Base-by-base conservation (phyloP, 805 yeast species). In the Monosporozyma unispora region DNA sequence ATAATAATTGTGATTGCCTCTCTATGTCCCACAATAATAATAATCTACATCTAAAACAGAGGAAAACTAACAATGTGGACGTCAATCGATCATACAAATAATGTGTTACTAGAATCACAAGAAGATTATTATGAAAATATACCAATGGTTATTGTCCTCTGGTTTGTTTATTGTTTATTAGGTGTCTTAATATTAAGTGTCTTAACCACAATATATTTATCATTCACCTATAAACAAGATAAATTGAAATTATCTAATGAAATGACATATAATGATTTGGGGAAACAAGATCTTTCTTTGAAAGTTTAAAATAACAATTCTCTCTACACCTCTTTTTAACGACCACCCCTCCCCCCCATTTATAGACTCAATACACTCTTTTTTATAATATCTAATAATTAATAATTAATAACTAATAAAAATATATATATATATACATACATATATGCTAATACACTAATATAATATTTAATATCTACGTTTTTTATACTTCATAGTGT, bases 101-200 rank as follows among this genome's bases (percentile, higher is more conserved):
- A 39, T 21, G 42, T 39, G 8, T 39, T 39, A 39, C 21, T 39
- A 18, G 42, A 39, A 21, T 39, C 42, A 10, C 21, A 39, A 8
- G 42, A 39, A 21, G 27, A 21, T 2, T 21, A 21, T 11, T 39
- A 19, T 19, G 42, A 39, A 21, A 39, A 39, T 39, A 39, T 39
- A 10, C 42, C 42, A 8, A 39, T 39, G 42, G 42, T 39, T 3
- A 39, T 39, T 21, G 28, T 44, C 3, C 35, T 44, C 14, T 44
- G 38, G 38, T 44, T 44, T n/a, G 31, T 44, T 14, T 44, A 44
- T 31, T 44, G 39, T 31, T 3, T 44, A 12, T n/a, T 44, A 12
- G 46, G 46, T 4, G 22, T 44, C 12, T 21, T 44, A 6, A 9
- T 29, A 16, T 16, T 44, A 22, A 39, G 42, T 39, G 42, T 39